phyloP scores from a whole-genome alignment of 305 asterid species.

The Rubia peregrina region DNA sequence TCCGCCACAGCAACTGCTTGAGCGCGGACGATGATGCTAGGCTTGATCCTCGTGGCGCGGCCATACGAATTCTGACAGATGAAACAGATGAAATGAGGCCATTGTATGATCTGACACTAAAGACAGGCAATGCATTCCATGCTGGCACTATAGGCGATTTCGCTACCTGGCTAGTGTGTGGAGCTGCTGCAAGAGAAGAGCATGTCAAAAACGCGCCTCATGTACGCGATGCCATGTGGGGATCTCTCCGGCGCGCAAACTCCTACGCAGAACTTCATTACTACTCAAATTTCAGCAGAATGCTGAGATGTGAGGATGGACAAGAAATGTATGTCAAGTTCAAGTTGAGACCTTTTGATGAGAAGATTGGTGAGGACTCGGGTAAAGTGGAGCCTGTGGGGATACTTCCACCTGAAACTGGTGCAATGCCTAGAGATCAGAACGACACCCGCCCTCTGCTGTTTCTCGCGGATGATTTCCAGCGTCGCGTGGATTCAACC shows the following conservation, averaged over 20 bases:
- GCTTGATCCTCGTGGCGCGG: slow-evolving; percentile 61
- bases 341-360: slow-evolving; percentile 51
- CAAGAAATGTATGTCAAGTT: slow-evolving; percentile 50
- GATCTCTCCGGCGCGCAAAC: slow-evolving; percentile 38
- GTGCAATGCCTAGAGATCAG: slow-evolving; percentile 55
- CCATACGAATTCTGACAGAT: slow-evolving; percentile 42
- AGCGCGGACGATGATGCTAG: slow-evolving; percentile 72
- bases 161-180: slow-evolving; percentile 65
- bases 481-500: slow-evolving; percentile 31
- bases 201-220: slow-evolving; percentile 51
- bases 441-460: slow-evolving; percentile 46
- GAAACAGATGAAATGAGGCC: slow-evolving; percentile 20
- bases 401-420: slow-evolving; percentile 64
- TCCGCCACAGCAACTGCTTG: slow-evolving; percentile 61
- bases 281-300: slow-evolving; percentile 48
- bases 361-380: slow-evolving; percentile 36
- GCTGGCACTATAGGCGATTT: slow-evolving; percentile 57
- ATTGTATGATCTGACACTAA: slow-evolving; percentile 47
- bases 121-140: slow-evolving; percentile 57
- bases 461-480: slow-evolving; percentile 55
- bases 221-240: slow-evolving; percentile 62
- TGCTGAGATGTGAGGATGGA: slow-evolving; percentile 40
- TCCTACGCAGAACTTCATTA: slow-evolving; percentile 56
- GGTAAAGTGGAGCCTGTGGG: slow-evolving; percentile 52
- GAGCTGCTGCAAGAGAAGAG: slow-evolving; percentile 57